phyloP scores from a whole-genome alignment of 306 rosid genomes.

The Medicago arabica region DNA sequence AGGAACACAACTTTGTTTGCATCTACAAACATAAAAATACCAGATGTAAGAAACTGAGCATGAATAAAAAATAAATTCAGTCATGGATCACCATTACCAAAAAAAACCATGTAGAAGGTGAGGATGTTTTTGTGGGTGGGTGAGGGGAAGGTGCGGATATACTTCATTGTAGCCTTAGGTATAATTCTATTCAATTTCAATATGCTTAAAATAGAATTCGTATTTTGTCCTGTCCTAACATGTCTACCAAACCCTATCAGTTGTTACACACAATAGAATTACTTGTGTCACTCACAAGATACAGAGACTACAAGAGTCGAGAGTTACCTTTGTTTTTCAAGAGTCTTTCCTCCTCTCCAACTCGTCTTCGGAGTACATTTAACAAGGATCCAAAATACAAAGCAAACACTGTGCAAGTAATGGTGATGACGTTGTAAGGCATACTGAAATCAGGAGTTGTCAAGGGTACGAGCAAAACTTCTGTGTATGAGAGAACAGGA shows the following conservation, averaged over 20 bases:
- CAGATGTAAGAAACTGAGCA: no score
- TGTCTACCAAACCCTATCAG: neutral
- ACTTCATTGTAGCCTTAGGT: neutral
- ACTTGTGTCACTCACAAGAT: constrained; percentile 12
- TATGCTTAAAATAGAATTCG: neutral
- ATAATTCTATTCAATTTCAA: neutral
- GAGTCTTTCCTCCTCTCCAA: constrained; percentile 81
- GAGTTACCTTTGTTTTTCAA: constrained; percentile 66
- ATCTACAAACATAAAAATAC: no score
- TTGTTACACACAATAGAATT: constrained; percentile 5
- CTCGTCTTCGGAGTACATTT: constrained; percentile 84
- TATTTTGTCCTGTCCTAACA: neutral
- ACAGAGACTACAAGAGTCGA: constrained; percentile 14
- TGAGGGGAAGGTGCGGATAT: neutral
- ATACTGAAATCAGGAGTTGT: constrained; percentile 98
- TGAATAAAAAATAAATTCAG: neutral
- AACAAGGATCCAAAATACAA: constrained; percentile 89
- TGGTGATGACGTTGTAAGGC: constrained; percentile 96
- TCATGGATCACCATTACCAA: constrained; percentile 17
- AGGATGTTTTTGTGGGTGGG: no score
- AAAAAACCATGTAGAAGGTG: neutral
- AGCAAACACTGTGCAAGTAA: constrained; percentile 89
- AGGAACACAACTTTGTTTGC: no score
- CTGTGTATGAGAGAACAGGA: constrained; percentile 76
- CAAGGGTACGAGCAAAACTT: constrained; percentile 88